Evolutionary conservation across 2,329 filamentous ascomycete genomes (phyloP).

Genomic region (Colletotrichum spaethianum): DNA sequence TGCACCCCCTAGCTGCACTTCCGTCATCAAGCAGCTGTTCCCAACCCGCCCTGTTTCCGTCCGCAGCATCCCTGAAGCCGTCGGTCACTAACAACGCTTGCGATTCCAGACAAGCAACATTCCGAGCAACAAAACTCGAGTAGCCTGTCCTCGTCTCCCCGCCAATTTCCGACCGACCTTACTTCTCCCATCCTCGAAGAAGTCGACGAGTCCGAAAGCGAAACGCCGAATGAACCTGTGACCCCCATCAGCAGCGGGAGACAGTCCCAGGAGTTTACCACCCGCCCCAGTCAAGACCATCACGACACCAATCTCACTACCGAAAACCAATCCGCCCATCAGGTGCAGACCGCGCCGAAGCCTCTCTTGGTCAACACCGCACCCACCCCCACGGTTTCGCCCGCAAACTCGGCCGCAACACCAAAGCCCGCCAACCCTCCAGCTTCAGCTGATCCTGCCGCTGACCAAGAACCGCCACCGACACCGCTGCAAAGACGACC

Average conservation of each 20-base stretch:
- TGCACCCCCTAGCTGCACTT: slow-evolving; percentile 23
- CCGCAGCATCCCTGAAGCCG: slow-evolving; percentile 31
- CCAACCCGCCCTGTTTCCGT: slow-evolving; percentile 39
- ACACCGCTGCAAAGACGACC: slow-evolving; percentile 56
- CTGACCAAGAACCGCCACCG: slow-evolving; percentile 47
- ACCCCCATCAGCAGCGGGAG: slow-evolving; percentile 72
- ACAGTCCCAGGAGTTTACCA: slow-evolving; percentile 68
- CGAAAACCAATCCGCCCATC: slow-evolving; percentile 40
- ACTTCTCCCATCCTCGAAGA: slow-evolving; percentile 69
- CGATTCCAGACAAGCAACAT: slow-evolving; percentile 30
- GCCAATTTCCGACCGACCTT: slow-evolving; percentile 65
- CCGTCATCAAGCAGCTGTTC: slow-evolving; percentile 34
- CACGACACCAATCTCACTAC: slow-evolving; percentile 50
- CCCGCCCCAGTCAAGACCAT: slow-evolving; percentile 57
- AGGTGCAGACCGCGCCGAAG: slow-evolving; percentile 34
- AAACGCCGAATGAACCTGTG: slow-evolving; percentile 71
- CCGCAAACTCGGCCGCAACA: slow-evolving; percentile 23
- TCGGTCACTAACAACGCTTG: slow-evolving; percentile 32
- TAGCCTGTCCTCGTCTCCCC: slow-evolving; percentile 57
- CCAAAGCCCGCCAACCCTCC: slow-evolving; percentile 20
- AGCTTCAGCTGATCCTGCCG: slow-evolving; percentile 26
- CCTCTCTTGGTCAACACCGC: slow-evolving; percentile 36
- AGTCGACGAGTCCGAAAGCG: slow-evolving; percentile 73
- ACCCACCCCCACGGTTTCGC: slow-evolving; percentile 27
- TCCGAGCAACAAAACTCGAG: slow-evolving; percentile 36